These are phyloP conservation scores for Mitragyna speciosa DNA, from an alignment of 257 asterid species.

Conservation along the genomic window DNA sequence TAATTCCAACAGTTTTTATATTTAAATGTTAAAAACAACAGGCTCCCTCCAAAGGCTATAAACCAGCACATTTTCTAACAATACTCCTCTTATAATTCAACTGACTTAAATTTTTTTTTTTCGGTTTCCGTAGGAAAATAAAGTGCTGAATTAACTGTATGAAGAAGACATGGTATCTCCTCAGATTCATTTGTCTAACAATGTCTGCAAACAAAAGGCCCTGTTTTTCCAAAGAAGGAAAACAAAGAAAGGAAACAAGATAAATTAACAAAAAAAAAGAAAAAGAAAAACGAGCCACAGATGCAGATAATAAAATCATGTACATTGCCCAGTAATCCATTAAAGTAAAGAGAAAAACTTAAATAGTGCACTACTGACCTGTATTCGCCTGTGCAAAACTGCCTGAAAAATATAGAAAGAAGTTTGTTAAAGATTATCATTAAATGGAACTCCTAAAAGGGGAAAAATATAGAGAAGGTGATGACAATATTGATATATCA, in stretches of 20 bases:
- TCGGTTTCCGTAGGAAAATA: background rate
- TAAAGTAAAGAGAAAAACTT: background rate
- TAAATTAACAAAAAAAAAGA: background rate
- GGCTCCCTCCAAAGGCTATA: background rate
- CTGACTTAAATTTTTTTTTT: background rate
- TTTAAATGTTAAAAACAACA: background rate
- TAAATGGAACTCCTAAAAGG: background rate
- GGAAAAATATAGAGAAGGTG: background rate
- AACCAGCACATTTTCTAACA: background rate
- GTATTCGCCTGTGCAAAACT: slow-evolving; percentile 87
- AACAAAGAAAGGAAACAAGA: background rate
- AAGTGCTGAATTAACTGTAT: background rate
- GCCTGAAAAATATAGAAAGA: slow-evolving; percentile 45
- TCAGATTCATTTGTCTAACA: background rate
- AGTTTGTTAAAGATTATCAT: slow-evolving; percentile 1
- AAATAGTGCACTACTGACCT: slow-evolving; percentile 44
- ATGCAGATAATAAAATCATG: background rate
- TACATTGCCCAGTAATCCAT: background rate
- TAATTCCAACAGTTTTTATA: background rate
- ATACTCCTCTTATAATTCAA: background rate
- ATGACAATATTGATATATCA: background rate
- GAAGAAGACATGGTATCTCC: background rate
- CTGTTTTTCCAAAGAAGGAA: background rate
- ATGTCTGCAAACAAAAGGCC: background rate
- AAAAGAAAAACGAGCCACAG: background rate